Conservation (phyloP, 805 yeast species). For the Metschnikowia peoriensis region DNA sequence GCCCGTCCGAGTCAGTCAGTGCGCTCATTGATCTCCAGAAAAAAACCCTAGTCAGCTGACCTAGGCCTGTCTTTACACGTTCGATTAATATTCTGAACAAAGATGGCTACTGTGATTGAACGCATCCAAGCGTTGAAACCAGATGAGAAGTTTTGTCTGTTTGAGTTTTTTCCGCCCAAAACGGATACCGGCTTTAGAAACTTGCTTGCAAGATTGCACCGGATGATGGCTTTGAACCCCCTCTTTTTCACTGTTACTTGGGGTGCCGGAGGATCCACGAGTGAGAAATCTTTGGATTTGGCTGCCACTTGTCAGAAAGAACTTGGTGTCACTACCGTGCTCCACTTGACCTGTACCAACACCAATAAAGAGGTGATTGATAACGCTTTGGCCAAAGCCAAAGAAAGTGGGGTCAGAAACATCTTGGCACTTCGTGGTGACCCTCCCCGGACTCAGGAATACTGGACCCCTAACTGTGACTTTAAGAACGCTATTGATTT, state of each 20-base stretch:
- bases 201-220: conserved; percentile 76
- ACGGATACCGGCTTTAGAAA: conserved; percentile 87
- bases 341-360: conserved; percentile 96
- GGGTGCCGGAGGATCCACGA: conserved; percentile 98
- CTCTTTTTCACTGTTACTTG: conserved; percentile 90
- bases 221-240: conserved; percentile 88
- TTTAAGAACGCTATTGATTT: conserved; percentile 83
- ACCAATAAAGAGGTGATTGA: conserved; percentile 78
- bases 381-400: conserved; percentile 69
- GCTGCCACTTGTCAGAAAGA: conserved; percentile 75
- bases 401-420: conserved; percentile 75
- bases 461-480: conserved; percentile 52
- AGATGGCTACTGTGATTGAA: conserved; percentile 20
- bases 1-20: conserved; percentile 12
- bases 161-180: conserved; percentile 97
- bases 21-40: conserved; percentile 1
- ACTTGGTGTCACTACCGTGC: conserved; percentile 81
- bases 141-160: conserved; percentile 68
- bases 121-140: conserved; percentile 43
- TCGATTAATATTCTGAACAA: neutral
- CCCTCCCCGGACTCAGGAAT: conserved; percentile 79
- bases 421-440: conserved; percentile 94
- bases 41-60: neutral
- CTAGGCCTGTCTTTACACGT: neutral
- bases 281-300: conserved; percentile 79